Evolutionary conservation across 192 early-diverging fungal genomes (phyloP).

Genomic region (Backusella luteola): DNA sequence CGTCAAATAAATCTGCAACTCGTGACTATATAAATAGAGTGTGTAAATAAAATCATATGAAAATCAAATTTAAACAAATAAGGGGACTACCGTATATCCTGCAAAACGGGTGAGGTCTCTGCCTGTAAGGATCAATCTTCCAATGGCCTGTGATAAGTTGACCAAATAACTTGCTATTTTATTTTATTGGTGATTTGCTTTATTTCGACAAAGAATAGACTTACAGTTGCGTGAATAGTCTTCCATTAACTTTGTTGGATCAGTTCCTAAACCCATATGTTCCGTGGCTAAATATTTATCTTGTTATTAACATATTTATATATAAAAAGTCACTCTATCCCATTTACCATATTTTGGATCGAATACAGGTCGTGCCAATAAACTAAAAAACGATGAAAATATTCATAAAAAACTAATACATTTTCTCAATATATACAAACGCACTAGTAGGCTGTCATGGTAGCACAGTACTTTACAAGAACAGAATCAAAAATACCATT

Average conservation of each 20-base stretch:
- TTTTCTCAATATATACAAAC: neutral
- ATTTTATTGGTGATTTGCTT: neutral
- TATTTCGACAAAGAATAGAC: neutral
- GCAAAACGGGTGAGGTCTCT: slow-evolving; percentile 65
- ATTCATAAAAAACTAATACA: neutral
- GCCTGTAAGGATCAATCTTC: slow-evolving; percentile 57
- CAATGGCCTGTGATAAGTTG: slow-evolving; percentile 62
- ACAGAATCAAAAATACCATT: slow-evolving; percentile 66
- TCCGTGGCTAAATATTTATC: slow-evolving; percentile 42
- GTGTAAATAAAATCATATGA: neutral
- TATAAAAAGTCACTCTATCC: neutral
- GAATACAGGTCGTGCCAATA: slow-evolving; percentile 60
- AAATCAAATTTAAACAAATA: neutral
- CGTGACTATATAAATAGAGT: slow-evolving; percentile 36
- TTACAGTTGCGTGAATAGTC: slow-evolving; percentile 62
- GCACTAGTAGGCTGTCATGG: slow-evolving; percentile 67
- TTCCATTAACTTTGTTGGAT: slow-evolving; percentile 60
- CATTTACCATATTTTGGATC: slow-evolving; percentile 52
- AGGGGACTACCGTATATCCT: slow-evolving; percentile 48
- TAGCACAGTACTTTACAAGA: slow-evolving; percentile 63
- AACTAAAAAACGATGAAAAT: slow-evolving; percentile 18
- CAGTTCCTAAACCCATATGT: slow-evolving; percentile 48
- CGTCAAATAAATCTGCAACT: slow-evolving; percentile 59
- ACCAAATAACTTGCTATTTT: slow-evolving; percentile 55
- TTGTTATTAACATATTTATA: neutral